Evolutionary conservation across 2,329 filamentous ascomycete genomes (phyloP).

Genomic region (Arthrobotrys megalospora): DNA sequence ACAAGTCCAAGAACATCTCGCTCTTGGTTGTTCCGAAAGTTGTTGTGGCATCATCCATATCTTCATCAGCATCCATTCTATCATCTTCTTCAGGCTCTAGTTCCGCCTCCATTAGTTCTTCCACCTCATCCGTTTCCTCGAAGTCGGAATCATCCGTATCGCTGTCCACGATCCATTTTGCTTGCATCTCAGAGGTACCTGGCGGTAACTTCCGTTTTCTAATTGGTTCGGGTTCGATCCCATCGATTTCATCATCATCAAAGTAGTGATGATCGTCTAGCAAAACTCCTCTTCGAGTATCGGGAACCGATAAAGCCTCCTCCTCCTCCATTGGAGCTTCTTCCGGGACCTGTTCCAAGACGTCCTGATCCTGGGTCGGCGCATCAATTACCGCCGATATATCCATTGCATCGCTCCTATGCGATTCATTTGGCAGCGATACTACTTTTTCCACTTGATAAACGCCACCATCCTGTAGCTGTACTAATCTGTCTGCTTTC

Average conservation of each 20-base stretch:
- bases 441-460: slow-evolving; percentile 93
- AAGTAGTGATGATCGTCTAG: slow-evolving; percentile 99
- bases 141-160: slow-evolving; percentile 86
- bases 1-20: slow-evolving; percentile 86
- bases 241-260: slow-evolving; percentile 82
- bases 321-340: slow-evolving; percentile 83
- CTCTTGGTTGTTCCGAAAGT: slow-evolving; percentile 80
- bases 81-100: slow-evolving; percentile 67
- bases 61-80: slow-evolving; percentile 68
- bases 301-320: slow-evolving; percentile 71
- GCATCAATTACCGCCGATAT: slow-evolving; percentile 75
- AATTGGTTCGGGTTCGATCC: slow-evolving; percentile 70
- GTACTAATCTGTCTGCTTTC: slow-evolving; percentile 90
- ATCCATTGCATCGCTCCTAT: slow-evolving; percentile 76
- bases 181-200: slow-evolving; percentile 93
- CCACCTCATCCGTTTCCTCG: slow-evolving; percentile 78
- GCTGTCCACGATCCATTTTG: slow-evolving; percentile 88
- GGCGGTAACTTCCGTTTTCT: slow-evolving; percentile 82
- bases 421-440: slow-evolving; percentile 66
- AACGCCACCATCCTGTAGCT: slow-evolving; percentile 93
- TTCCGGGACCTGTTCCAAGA: slow-evolving; percentile 86
- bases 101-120: slow-evolving; percentile 67
- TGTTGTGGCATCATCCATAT: slow-evolving; percentile 81
- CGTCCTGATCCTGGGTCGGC: slow-evolving; percentile 85
- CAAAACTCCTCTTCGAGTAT: slow-evolving; percentile 81